Base-by-base conservation (phyloP, 1,139 yeast species). In the Zygosaccharomyces pseudobailii region DNA sequence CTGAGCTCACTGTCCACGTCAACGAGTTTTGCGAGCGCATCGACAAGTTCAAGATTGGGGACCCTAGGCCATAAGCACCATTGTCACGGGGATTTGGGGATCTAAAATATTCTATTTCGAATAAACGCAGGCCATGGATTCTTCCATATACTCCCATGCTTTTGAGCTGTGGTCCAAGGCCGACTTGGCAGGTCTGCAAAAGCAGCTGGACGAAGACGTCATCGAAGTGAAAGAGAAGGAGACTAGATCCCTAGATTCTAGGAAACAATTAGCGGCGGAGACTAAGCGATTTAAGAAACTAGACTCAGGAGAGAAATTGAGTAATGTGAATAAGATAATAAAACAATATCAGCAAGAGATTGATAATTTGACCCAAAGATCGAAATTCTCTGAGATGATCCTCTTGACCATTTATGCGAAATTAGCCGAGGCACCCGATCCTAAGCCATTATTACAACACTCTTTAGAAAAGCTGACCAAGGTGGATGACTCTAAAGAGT, bases 371-470 rank as follows among this genome's bases (percentile, higher is more conserved):
- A 87, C 97, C 3, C 80, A 79, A 56, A 80, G 92, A 56, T 81
- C 87, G 53, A 88, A 89, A 62, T 73, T 68, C 42, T 81, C 87
- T 1, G 97, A 92, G 61, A 73, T 75, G 32, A 74, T 81, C 41
- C 84, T 92, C 61, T 79, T 89, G 66, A 82, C 82, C 21, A 72
- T 87, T 24, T 90, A 90, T 69, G 73, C 89, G 49, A 71, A 79
- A 23, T 70, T 92, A 10, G 87, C 89, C 2, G 96, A 90, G 61
- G 92, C 95, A 0, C 97, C 97, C 0, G 97, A 92, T 67, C 97
- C 97, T 3, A 78, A 76, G 51, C 95, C 96, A 3, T 68, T 90
- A 40, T 70, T 90, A 48, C 88, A 86, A 58, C 76, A 79, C 32
- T 80, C 94, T 3, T 67, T 86, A 30, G 87, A 84, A 47, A 78